Base-by-base conservation (phyloP, 2,329 filamentous ascomycete genomes). In the Claviceps sp. region DNA sequence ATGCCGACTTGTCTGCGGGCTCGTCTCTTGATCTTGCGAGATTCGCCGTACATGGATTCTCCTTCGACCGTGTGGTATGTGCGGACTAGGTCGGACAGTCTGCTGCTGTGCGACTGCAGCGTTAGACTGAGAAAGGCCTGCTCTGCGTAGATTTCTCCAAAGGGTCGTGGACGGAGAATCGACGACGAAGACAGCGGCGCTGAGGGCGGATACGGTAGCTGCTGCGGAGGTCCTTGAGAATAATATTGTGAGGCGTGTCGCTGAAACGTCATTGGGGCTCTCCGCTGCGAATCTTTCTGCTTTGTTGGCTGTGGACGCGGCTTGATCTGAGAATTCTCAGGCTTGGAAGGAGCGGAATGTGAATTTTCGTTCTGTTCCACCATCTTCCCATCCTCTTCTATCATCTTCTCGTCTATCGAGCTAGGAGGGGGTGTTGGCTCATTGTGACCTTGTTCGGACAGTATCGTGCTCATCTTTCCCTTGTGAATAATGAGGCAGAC, bases 111-210 rank as follows among this genome's bases (percentile, higher is more conserved):
- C 5, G 63, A 58, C 24, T 72, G 67, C 0, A 80, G 67, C 10
- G 61, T 62, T 17, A 62, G 54, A 1, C 68, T 52, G 17, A 80
- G 69, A 53, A 78, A 77, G 6, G 68, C 61, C 13, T 68, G 66
- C 57, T 82, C 76, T 3, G 62, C 61, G 50, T 70, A 67, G 4
- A 78, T 64, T 5, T 70, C 68, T 17, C 70, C 65, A 48, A 73
- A 67, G 0, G 70, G 60, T 1, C 72, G 66, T 2, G 68, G 69
- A 3, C 65, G 61, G 45, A 72, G 61, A 52, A 66, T 57, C 16
- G 56, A 52, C 26, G 54, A 58, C 2, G 34, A 16, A 1, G 30
- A n/a, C 13, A 42, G 19, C 2, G 50, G 22, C 10, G 5, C 2
- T 7, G n/a, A 19, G 4, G 19, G 22, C 5, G 1, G 26, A 4